Base-by-base conservation (phyloP, 179 eudicot genomes). In the Silene coronaria region DNA sequence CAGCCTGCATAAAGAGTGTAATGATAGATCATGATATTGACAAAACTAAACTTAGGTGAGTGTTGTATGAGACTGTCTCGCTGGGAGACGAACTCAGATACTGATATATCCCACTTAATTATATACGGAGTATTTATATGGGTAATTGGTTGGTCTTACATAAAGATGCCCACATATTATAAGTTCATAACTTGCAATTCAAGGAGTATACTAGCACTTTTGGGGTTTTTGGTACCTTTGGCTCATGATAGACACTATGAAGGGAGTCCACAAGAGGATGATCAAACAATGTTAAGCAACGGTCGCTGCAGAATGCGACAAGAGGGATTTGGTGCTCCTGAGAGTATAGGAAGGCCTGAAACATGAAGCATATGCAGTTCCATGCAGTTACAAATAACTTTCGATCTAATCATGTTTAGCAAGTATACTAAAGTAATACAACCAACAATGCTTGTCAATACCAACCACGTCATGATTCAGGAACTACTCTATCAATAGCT, bases 231-330 rank as follows among this genome's bases (percentile, higher is more conserved):
- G 57, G 74, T 76, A 94, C 98, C 96, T 92, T 94, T 59, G 98
- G 98, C 80, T 94, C 97, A 57, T 85, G 86, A 88, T 92, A 92
- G 72, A 90, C 67, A 36, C 88, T 85, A 79, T 94, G 98, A 73
- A 94, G 91, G 6, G 92, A 80, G 60, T 94, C 94, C 74, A 90
- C 92, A 53, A 86, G 88, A 14, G 96, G 97, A 76, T 94, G 94
- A 71, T 87, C 89, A 80, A 90, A 92, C 81, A 92, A 84, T 75
- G 98, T 86, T 32, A 94, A 88, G 90, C 96, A 91, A 51, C 89
- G 90, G 75, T 92, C 90, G 58, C 85, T 87, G 75, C 93, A 84
- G 82, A 92, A 94, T 58, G 96, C 97, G 80, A 92, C 88, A 68
- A 94, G 91, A 76, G 97, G 97, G 75, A 90, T 71, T 73, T 84